A percentile compares a stretch with the other conserved stretches of the same genome.
Evolutionary conservation across 1,139 yeast genomes (phyloP).

Genomic region (Pneumocystis carinii): DNA sequence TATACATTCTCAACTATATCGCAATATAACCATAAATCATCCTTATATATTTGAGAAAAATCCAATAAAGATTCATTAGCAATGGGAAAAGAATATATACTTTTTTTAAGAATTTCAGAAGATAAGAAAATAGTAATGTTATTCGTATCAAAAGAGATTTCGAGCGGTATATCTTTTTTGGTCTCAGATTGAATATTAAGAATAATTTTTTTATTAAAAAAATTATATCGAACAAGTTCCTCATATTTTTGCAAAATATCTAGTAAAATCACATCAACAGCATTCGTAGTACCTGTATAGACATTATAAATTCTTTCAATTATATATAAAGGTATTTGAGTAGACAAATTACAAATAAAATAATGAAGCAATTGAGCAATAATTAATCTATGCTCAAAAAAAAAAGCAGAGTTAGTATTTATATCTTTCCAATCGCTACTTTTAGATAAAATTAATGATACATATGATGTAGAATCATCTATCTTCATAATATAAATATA

Average conservation of each 20-base stretch:
- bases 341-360: not conserved
- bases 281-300: not conserved
- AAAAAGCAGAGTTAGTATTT: not conserved
- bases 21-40: not conserved
- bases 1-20: conserved; percentile 5
- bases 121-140: not conserved
- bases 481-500: not conserved
- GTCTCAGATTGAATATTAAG: not conserved
- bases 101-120: not conserved
- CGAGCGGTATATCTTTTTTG: not conserved
- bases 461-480: not conserved
- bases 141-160: not conserved
- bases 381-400: not conserved
- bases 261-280: not conserved
- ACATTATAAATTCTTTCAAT: not conserved
- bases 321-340: not conserved
- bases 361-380: not conserved
- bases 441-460: not conserved
- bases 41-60: not conserved
- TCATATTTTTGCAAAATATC: not conserved
- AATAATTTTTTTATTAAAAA: not conserved
- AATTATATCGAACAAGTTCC: not conserved
- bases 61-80: not conserved
- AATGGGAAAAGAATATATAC: not conserved
- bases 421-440: not conserved